Percentiles rank a stretch among this genome's conserved stretches.
These are phyloP conservation scores for Colletotrichum viniferum DNA, from an alignment of 2,329 filamentous ascomycete species.

Conservation along the genomic window DNA sequence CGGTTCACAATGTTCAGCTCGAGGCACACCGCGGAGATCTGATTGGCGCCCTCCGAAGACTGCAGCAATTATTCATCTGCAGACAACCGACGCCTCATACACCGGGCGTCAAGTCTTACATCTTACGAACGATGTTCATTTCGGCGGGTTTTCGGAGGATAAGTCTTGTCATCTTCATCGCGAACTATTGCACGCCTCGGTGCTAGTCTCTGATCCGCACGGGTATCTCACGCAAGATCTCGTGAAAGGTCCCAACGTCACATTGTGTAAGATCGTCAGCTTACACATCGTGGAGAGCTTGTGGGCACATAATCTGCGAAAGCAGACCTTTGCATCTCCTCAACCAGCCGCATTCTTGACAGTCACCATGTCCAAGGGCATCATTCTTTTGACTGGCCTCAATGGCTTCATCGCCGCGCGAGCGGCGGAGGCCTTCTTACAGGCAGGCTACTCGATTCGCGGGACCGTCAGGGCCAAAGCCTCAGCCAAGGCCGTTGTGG, in stretches of 20 bases:
- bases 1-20: background rate
- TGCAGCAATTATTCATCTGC: background rate
- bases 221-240: background rate
- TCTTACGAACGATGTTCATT: background rate
- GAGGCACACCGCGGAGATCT: background rate
- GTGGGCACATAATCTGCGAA: background rate
- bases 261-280: background rate
- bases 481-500: slow-evolving; percentile 36
- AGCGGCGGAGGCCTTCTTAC: slow-evolving; percentile 31
- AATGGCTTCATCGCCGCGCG: slow-evolving; percentile 37
- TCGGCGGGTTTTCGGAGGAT: background rate
- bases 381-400: slow-evolving; percentile 34
- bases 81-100: background rate
- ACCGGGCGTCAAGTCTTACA: background rate
- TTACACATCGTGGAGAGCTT: background rate
- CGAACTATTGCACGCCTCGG: background rate
- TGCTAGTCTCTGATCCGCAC: background rate
- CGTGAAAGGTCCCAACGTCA: background rate
- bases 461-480: slow-evolving; percentile 32
- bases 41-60: background rate
- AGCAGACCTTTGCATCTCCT: background rate
- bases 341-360: background rate
- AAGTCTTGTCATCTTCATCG: background rate
- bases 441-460: slow-evolving; percentile 34
- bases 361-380: background rate